These are phyloP conservation scores for Lachancea thermotolerans DNA, from an alignment of 805 yeast genomes.

Conservation along the genomic window DNA sequence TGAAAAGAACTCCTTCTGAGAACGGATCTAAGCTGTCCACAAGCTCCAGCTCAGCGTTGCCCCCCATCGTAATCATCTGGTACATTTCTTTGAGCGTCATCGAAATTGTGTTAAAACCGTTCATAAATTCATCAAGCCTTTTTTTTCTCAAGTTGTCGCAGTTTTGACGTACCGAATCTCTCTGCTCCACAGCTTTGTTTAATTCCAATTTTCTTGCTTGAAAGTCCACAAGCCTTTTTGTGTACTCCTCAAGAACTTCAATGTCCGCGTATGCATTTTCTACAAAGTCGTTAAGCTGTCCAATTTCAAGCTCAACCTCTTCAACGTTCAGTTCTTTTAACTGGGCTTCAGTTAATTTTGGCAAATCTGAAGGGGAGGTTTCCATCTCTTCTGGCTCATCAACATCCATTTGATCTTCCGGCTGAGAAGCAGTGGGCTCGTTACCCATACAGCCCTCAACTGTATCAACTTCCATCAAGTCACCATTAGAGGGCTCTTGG, in stretches of 20 bases:
- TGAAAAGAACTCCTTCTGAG: constrained; percentile 90
- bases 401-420: neutral
- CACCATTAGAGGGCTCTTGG: too few relatives aligned
- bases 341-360: constrained; percentile 45
- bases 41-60: constrained; percentile 93
- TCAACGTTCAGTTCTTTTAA: constrained; percentile 43
- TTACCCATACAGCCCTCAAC: too few relatives aligned
- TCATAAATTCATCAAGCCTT: constrained; percentile 85
- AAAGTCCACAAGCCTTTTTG: constrained; percentile 57
- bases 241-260: constrained; percentile 72
- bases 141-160: constrained; percentile 66
- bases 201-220: constrained; percentile 56
- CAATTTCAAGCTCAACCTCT: constrained; percentile 45
- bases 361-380: constrained; percentile 18
- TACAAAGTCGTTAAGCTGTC: constrained; percentile 47
- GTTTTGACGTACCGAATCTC: constrained; percentile 56
- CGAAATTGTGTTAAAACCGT: constrained; percentile 82
- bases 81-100: constrained; percentile 92
- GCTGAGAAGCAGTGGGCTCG: neutral
- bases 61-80: constrained; percentile 98
- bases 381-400: neutral
- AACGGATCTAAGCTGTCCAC: constrained; percentile 97
- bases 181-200: constrained; percentile 54
- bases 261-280: constrained; percentile 57
- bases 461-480: too few relatives aligned